Conservation (phyloP, 208 protist species). For the Angomonas deanei region DNA sequence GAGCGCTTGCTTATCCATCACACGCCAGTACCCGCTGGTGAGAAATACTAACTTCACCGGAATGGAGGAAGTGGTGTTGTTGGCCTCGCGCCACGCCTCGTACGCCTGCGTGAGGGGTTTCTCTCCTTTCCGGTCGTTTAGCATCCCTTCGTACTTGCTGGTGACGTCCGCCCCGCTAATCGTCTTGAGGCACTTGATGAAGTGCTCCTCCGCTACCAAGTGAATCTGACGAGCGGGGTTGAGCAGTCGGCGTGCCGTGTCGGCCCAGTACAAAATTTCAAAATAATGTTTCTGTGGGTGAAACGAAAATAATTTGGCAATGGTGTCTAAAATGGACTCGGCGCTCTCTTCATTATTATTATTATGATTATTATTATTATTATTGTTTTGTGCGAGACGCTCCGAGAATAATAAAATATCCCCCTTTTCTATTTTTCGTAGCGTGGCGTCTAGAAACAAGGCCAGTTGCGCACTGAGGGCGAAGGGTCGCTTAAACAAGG, state of each 20-base stretch:
- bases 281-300: conserved; percentile 94
- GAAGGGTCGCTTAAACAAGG: conserved; percentile 78
- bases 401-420: conserved; percentile 8
- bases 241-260: conserved; percentile 92
- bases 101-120: conserved; percentile 33
- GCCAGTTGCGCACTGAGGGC: conserved; percentile 91
- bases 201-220: conserved; percentile 84
- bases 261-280: conserved; percentile 94
- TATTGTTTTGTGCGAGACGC: no score
- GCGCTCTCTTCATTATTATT: conserved; percentile 16
- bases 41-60: conserved; percentile 86
- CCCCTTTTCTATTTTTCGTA: conserved; percentile 49
- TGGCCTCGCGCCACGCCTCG: conserved; percentile 21
- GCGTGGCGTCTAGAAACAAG: conserved; percentile 83
- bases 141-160: conserved; percentile 95
- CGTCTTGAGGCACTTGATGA: conserved; percentile 90
- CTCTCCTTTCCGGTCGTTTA: conserved; percentile 38
- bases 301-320: conserved; percentile 81
- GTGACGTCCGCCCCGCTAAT: conserved; percentile 93
- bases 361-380: no score
- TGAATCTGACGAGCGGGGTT: conserved; percentile 62
- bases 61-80: conserved; percentile 5
- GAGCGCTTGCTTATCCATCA: conserved; percentile 14
- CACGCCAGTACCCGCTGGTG: conserved; percentile 90
- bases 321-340: conserved; percentile 29